Base-by-base conservation (phyloP, 202 grass and related monocot species). In the Eragrostis tef region DNA sequence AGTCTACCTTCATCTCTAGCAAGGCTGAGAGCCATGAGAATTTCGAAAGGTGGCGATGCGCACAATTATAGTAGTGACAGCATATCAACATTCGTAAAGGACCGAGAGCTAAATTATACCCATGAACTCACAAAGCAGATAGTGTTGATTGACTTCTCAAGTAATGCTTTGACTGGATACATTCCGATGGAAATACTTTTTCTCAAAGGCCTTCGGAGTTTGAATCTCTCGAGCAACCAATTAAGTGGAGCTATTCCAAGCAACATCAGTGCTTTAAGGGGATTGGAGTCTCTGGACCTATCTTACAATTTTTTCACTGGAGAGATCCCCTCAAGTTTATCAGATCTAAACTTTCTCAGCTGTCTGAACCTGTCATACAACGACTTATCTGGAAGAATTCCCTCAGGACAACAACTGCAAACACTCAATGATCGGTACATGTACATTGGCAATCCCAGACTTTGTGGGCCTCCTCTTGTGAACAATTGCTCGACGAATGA, bases 381-480 rank as follows among this genome's bases (percentile, higher is more conserved):
- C n/a, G 68, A 91, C 67, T 26, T 91, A 5, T 79, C 72, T 3
- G 89, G 85, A 70, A 85, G 4, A 62, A 70, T 85, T 41, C 89
- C 78, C 5, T 34, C 71, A 0, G 85, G 81, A 26, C 72, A 71
- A 58, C 91, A 94, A 41, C 77, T 89, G 6, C 78, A 72, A 41
- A 82, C 86, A 42, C 62, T 89, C 42, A 82, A 64, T 78, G 34
- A 81, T 53, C 77, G 3, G 19, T 87, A 84, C 17, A 75, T 57
- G 11, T 94, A 78, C 46, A 68, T 26, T 9, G 86, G 84, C 24
- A 87, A 92, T 49, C 80, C 45, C 49, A 54, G 41, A 19, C 71
- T 89, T 36, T 89, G 90, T 26, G 90, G 81, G 11, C 52, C 67
- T 82, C 90, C 90, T 81, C 75, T 93, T 7, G 63, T 25, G 3